Percentiles rank a stretch among this genome's conserved stretches.
Conservation (phyloP, 2,329 filamentous ascomycete species). For the Pyricularia pennisetigena region DNA sequence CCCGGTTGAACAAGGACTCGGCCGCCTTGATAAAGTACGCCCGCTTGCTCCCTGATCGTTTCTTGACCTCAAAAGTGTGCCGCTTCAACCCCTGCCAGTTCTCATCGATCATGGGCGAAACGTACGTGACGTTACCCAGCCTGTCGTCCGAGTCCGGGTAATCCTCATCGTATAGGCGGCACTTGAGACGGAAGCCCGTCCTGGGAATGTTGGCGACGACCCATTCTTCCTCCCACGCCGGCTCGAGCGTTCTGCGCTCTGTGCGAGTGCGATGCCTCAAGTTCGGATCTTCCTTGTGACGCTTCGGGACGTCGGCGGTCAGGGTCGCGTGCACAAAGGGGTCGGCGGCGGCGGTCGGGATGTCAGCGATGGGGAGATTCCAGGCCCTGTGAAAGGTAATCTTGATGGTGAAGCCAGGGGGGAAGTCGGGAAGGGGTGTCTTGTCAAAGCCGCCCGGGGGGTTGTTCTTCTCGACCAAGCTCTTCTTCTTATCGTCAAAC, state of each 20-base stretch:
- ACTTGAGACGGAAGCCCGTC: conserved; percentile 75
- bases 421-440: conserved; percentile 65
- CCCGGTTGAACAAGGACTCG: conserved; percentile 49
- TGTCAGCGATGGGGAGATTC: conserved; percentile 75
- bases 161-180: conserved; percentile 84
- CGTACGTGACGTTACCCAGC: conserved; percentile 74
- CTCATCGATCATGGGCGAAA: conserved; percentile 48
- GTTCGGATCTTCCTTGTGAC: conserved; percentile 79
- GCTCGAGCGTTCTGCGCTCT: conserved; percentile 59
- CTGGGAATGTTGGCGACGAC: conserved; percentile 77
- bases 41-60: conserved; percentile 76
- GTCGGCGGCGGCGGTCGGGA: conserved; percentile 69
- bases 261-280: conserved; percentile 69
- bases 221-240: conserved; percentile 80
- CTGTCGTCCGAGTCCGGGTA: conserved; percentile 77
- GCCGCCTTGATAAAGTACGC: conserved; percentile 69
- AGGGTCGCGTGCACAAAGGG: conserved; percentile 75
- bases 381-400: conserved; percentile 74
- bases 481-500: conserved; percentile 5
- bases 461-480: conserved; percentile 8
- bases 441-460: conserved; percentile 13
- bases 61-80: conserved; percentile 62
- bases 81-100: conserved; percentile 57
- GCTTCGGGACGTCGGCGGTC: conserved; percentile 55
- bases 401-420: conserved; percentile 73